Evolutionary conservation across 2,329 filamentous ascomycete genomes (phyloP).

Genomic region (Thielaviopsis euricoi): DNA sequence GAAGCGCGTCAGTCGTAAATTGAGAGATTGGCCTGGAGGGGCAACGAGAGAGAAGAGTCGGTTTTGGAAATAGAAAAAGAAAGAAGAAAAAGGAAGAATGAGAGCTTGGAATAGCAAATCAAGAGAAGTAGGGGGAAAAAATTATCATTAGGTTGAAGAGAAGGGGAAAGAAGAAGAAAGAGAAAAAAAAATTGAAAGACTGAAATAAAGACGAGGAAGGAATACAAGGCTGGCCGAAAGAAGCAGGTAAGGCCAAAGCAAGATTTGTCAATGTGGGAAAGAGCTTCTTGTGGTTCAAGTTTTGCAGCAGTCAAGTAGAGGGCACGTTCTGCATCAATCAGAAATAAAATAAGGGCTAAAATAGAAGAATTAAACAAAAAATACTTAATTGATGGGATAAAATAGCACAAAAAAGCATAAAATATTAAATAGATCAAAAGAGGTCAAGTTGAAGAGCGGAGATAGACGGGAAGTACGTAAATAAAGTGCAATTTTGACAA

Average conservation of each 20-base stretch:
- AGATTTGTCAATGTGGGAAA: not conserved
- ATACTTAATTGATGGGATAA: not conserved
- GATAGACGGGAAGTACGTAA: not conserved
- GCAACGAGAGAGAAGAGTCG: not conserved
- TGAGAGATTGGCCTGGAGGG: not conserved
- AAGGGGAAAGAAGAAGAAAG: not conserved
- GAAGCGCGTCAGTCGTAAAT: not conserved
- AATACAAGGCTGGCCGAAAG: not conserved
- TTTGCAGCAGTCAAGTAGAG: not conserved
- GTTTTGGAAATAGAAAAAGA: not conserved
- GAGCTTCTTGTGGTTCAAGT: not conserved
- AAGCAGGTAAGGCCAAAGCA: not conserved
- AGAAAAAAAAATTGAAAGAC: not conserved
- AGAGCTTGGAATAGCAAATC: too few species aligned
- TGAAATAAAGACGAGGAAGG: conserved; percentile 1
- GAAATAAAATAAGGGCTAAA: too few species aligned
- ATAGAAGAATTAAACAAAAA: too few species aligned
- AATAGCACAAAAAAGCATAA: not conserved
- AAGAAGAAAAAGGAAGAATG: not conserved
- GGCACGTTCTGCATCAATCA: not conserved
- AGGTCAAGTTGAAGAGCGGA: not conserved
- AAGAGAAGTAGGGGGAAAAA: not conserved
- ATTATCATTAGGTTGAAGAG: not conserved
- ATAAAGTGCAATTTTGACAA: not conserved
- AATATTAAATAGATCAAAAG: too few species aligned